phyloP scores from a whole-genome alignment of 441 rosid genomes.

The Gossypium laxum region DNA sequence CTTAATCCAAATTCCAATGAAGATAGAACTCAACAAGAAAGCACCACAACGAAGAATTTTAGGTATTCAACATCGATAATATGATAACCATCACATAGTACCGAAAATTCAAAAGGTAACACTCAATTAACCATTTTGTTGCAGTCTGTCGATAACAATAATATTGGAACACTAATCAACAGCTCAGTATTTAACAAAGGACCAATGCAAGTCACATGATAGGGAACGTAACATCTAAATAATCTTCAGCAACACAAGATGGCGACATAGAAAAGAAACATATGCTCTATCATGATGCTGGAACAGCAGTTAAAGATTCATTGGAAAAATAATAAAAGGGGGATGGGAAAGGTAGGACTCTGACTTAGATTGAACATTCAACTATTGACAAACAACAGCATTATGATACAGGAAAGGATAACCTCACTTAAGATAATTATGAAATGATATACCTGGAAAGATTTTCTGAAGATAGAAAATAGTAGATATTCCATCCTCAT shows the following conservation, averaged over 20 bases:
- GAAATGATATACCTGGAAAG: constrained; percentile 65
- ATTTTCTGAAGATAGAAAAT: constrained; percentile 99
- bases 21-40: neutral
- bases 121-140: neutral
- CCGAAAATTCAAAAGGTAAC: neutral
- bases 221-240: neutral
- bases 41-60: neutral
- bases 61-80: neutral
- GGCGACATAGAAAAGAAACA: neutral
- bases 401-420: neutral
- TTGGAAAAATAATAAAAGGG: neutral
- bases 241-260: neutral
- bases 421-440: constrained; percentile 6
- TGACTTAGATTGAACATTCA: neutral
- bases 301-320: neutral
- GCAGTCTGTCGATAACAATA: neutral
- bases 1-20: neutral
- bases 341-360: neutral
- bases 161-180: neutral
- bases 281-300: neutral
- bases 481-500: constrained; percentile 96
- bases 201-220: neutral
- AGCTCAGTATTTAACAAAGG: neutral
- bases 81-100: neutral
- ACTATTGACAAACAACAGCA: neutral